These are phyloP conservation scores for Euryodendron excelsum DNA, from an alignment of 148 eudicot species.

Conservation along the genomic window DNA sequence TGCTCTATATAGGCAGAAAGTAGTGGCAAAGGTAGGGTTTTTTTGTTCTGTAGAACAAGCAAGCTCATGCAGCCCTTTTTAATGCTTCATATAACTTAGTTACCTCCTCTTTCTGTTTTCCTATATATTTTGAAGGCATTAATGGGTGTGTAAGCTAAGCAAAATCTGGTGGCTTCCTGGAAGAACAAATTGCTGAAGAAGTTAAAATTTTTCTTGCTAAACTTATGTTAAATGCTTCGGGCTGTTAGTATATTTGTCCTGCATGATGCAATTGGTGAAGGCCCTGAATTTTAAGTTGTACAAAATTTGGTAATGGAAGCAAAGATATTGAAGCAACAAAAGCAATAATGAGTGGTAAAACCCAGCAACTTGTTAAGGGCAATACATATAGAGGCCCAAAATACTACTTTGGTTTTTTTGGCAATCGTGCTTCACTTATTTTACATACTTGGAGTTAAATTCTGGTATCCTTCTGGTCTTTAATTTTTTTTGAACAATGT, in stretches of 20 bases:
- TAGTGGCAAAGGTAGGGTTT: constrained; percentile 46
- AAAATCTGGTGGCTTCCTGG: not conserved
- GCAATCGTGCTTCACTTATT: too few species aligned
- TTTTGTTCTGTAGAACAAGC: not conserved
- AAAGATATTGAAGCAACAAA: too few species aligned
- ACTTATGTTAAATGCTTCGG: not conserved
- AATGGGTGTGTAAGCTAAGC: not conserved
- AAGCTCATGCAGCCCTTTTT: not conserved
- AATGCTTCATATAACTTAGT: not conserved
- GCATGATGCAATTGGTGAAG: not conserved
- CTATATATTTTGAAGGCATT: not conserved
- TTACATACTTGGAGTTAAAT: too few species aligned
- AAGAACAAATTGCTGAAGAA: not conserved
- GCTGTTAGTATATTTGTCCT: not conserved
- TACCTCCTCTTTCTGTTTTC: not conserved
- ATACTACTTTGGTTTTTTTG: too few species aligned
- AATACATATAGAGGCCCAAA: too few species aligned
- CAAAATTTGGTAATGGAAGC: not conserved
- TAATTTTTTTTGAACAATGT: too few species aligned
- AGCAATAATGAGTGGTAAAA: too few species aligned
- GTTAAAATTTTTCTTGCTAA: not conserved
- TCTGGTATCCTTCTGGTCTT: too few species aligned
- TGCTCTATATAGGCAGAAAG: constrained; percentile 46
- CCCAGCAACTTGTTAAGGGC: not conserved
- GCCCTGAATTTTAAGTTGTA: not conserved